These are phyloP conservation scores for Arabidopsis thaliana DNA, from an alignment of 345 rosid species.

Conservation along the genomic window TAIR10.1 NC_003074.8:21864501-21865000, in stretches of 20 bases:
- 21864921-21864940: conserved; percentile 72
- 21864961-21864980: conserved; percentile 88
- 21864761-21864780: conserved; percentile 97
- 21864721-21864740: conserved; percentile 81
- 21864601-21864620: conserved; percentile 86
- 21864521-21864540: background rate
- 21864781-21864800: conserved; percentile 61
- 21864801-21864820: conserved; percentile 9
- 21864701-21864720: conserved; percentile 84
- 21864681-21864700: conserved; percentile 91
- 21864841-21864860: background rate
- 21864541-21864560: background rate
- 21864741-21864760: conserved; percentile 84
- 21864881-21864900: conserved; percentile 94
- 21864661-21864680: conserved; percentile 94
- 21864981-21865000: conserved; percentile 91
- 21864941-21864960: conserved; percentile 91
- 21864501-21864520: background rate
- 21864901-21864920: conserved; percentile 88
- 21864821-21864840: conserved; percentile 5
- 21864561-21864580: conserved; percentile 69
- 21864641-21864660: conserved; percentile 88
- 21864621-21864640: conserved; percentile 68
- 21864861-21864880: conserved; percentile 86
- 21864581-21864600: conserved; percentile 80